phyloP scores from a whole-genome alignment of 1,284 basidiomycete genomes.

The Laetiporus sulphureus region DNA sequence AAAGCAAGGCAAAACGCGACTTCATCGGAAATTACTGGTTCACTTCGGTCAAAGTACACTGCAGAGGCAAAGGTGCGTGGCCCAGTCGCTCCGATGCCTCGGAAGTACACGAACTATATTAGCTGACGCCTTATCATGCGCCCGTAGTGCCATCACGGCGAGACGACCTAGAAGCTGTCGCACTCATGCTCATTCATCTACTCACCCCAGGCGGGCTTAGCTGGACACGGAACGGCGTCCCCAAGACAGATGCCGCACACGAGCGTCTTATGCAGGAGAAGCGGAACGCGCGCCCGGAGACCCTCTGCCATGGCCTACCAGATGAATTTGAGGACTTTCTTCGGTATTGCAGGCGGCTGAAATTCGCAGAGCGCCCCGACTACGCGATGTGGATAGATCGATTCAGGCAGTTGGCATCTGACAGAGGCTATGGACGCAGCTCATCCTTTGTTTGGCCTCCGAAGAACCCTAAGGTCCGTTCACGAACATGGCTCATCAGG shows the following conservation, averaged over 20 bases:
- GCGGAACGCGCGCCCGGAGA: constrained; percentile 47
- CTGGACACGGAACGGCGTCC: constrained; percentile 73
- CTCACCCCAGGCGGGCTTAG: constrained; percentile 66
- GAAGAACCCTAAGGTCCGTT: constrained; percentile 26
- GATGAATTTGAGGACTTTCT: constrained; percentile 69
- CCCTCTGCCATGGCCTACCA: constrained; percentile 64
- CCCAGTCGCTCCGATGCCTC: constrained; percentile 2
- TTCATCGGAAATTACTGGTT: constrained; percentile 83
- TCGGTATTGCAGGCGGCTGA: constrained; percentile 58
- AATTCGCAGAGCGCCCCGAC: constrained; percentile 60
- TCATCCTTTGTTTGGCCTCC: constrained; percentile 70
- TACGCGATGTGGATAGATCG: constrained; percentile 55
- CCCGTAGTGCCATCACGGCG: constrained; percentile 60
- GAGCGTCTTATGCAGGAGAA: constrained; percentile 56
- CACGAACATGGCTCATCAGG: background rate
- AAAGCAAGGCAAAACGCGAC: constrained; percentile 57
- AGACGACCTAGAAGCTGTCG: constrained; percentile 69
- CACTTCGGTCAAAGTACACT: constrained; percentile 66
- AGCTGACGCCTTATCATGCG: too few relatives aligned
- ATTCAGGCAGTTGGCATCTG: constrained; percentile 52
- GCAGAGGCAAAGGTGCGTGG: constrained; percentile 56
- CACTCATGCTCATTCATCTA: constrained; percentile 72
- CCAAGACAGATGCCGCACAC: constrained; percentile 58
- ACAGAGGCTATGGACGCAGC: constrained; percentile 48
- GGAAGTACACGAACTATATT: constrained; percentile 10